Evolutionary conservation across 352 stramenopile species (phyloP), one percentile per base, ranked within the genome.

Genomic region (Phytophthora aleatoria): DNA sequence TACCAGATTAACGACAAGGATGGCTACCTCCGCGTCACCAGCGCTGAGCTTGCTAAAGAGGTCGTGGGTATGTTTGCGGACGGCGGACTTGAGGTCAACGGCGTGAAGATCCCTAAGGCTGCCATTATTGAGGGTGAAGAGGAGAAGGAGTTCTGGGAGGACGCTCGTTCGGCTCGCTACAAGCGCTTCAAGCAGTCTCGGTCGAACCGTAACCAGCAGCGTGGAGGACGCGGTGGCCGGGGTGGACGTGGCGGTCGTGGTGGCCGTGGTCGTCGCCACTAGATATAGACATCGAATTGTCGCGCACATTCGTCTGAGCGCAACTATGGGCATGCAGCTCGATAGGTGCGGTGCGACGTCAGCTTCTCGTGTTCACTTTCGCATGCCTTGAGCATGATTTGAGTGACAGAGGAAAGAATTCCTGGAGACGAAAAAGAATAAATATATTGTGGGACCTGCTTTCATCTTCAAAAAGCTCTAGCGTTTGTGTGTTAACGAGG

Each of bases 111-210:
- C 50, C 33, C 56, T 8, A 77, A 73, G 44, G 85, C 84, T 15
- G 69, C 61, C 28, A 50, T 94, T 24, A 67, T 94, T 41, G 74
- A 87, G 5, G 87, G 85, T 35, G 84, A 94, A 1, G 84, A 91
- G 44, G 87, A 96, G 67, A 93, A 94, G 71, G 70, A 85, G 54
- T 96, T 96, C 65, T 96, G 87, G 87, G 71, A 87, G 33, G 85
- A 93, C 47, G 85, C 83, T 41, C 85, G 85, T 45, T 79, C 64
- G 44, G 81, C 85, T 16, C 85, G 87, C 51, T 76, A 67, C 64
- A 91, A 85, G 64, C 87, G 87, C 67, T 93, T 92, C 61, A 91
- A 91, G 76, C 81, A 92, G 61, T 71, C 76, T 27, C 82, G 79
- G n/a, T 84, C 79, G 48, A 92, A 91, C 75, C 90, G 90, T 68